Percentiles rank a stretch among this genome's conserved stretches.
Conservation (phyloP, 345 rosid species). For the Aethionema arabicum region DNA sequence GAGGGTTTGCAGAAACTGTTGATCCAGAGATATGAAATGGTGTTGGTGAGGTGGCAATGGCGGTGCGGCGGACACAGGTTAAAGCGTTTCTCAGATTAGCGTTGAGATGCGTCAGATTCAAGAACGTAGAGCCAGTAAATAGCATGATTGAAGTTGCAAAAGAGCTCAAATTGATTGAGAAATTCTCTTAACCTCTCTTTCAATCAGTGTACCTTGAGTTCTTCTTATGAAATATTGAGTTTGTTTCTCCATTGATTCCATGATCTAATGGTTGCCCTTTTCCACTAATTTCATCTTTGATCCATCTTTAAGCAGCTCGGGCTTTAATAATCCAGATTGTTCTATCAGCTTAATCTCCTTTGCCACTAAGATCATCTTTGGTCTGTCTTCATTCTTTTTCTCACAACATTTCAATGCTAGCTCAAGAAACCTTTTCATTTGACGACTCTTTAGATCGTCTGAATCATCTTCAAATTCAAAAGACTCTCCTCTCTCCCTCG, state of each 20-base stretch:
- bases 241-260: no score
- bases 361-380: conserved; percentile 22
- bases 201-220: no score
- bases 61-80: conserved; percentile 24
- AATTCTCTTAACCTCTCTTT: neutral
- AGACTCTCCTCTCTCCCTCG: neutral
- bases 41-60: conserved; percentile 15
- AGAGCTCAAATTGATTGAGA: conserved; percentile 32
- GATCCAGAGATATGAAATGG: conserved; percentile 29
- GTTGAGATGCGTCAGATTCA: conserved; percentile 26
- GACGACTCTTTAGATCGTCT: neutral
- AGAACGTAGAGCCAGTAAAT: conserved; percentile 23
- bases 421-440: neutral
- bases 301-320: neutral
- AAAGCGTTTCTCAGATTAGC: conserved; percentile 30
- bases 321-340: conserved; percentile 5
- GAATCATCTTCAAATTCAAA: neutral
- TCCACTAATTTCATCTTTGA: no score
- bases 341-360: conserved; percentile 16
- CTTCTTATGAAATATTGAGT: no score
- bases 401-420: conserved; percentile 21
- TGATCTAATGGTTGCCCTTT: no score
- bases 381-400: conserved; percentile 13
- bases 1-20: conserved; percentile 29
- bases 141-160: conserved; percentile 33